Percentiles rank a stretch among this genome's conserved stretches.
Evolutionary conservation across 2,329 filamentous ascomycete genomes (phyloP).

Genomic region (Fusarium fracticaudum): DNA sequence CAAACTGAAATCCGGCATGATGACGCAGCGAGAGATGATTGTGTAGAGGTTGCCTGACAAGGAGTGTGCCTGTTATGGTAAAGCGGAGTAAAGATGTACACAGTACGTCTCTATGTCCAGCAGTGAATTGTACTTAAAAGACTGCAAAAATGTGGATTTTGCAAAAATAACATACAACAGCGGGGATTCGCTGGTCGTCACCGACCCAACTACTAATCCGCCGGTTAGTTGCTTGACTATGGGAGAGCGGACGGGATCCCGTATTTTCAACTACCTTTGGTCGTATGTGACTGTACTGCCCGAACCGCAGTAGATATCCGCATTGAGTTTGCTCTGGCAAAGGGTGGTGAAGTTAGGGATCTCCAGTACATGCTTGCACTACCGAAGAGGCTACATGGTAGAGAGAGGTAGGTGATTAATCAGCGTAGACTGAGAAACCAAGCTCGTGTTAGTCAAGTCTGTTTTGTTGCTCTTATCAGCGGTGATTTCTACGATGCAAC

Average conservation of each 20-base stretch:
- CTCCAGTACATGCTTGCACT: background rate
- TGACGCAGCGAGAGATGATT: background rate
- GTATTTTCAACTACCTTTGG: background rate
- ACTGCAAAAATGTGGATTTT: background rate
- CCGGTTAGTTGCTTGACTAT: background rate
- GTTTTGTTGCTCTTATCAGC: background rate
- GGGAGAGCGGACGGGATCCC: background rate
- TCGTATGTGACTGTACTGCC: background rate
- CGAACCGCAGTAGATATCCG: too few relatives aligned
- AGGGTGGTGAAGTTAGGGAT: background rate
- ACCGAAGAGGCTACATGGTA: background rate
- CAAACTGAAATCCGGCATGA: background rate
- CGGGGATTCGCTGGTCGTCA: constrained; percentile 4
- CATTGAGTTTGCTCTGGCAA: too few relatives aligned
- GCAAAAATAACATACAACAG: background rate
- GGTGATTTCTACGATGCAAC: background rate
- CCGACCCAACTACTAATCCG: constrained; percentile 1
- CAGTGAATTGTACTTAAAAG: too few relatives aligned
- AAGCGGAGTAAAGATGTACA: background rate
- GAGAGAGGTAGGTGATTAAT: background rate
- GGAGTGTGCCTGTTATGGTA: background rate
- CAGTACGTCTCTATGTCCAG: background rate
- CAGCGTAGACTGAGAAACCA: background rate
- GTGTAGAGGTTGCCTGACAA: background rate
- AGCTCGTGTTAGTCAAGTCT: background rate